A percentile compares a stretch with the other conserved stretches of the same genome.
These are phyloP conservation scores for Dianthus caryophyllus DNA, from an alignment of 148 eudicot species.

Conservation along the genomic window DNA sequence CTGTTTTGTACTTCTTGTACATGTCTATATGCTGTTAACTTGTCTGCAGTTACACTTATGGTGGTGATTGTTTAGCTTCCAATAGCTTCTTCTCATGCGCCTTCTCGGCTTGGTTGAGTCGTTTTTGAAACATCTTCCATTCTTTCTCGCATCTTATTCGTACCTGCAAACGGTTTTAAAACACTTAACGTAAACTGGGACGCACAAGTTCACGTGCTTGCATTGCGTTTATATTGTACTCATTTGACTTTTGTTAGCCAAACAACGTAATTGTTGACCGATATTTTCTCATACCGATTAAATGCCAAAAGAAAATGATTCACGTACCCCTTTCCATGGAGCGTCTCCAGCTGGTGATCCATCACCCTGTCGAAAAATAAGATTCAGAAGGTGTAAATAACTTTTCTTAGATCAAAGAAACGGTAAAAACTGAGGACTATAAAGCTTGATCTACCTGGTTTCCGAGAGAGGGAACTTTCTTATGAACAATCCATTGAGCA, in stretches of 20 bases:
- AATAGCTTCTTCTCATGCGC: conserved; percentile 4
- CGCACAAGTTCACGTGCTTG: too few relatives aligned
- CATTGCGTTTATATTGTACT: too few relatives aligned
- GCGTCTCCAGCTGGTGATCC: conserved; percentile 12
- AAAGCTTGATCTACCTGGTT: conserved; percentile 47
- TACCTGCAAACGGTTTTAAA: conserved; percentile 14
- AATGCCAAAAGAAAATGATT: not conserved
- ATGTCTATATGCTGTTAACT: not conserved
- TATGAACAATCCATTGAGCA: conserved; percentile 86
- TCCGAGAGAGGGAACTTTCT: conserved; percentile 66
- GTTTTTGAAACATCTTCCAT: conserved; percentile 33
- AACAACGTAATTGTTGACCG: too few relatives aligned
- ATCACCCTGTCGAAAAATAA: conserved; percentile 29
- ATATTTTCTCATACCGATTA: too few relatives aligned
- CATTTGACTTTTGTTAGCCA: too few relatives aligned
- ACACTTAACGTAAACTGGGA: not conserved
- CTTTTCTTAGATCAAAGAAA: not conserved
- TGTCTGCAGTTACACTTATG: too few relatives aligned
- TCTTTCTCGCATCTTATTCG: conserved; percentile 28
- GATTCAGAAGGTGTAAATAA: conserved; percentile 1
- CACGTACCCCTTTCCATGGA: conserved; percentile 38
- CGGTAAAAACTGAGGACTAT: not conserved
- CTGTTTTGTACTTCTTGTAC: not conserved
- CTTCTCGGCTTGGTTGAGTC: conserved; percentile 23
- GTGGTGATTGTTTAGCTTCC: not conserved